Base-by-base conservation (phyloP, 371 early-diverging fungal genomes). In the Coemansia sp. region DNA sequence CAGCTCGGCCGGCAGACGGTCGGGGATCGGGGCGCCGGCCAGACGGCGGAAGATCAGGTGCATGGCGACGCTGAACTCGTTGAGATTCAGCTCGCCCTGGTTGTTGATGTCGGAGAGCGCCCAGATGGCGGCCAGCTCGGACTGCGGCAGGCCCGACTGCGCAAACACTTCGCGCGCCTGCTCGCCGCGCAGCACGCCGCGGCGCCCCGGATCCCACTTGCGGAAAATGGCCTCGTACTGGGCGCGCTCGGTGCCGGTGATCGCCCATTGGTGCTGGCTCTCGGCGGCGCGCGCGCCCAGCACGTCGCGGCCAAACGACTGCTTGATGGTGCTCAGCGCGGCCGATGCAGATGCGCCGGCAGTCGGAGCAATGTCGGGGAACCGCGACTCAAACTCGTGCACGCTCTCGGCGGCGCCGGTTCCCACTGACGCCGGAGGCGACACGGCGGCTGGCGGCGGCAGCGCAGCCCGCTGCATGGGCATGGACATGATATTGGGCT, bases 21-120 rank as follows among this genome's bases (percentile, higher is more conserved):
- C 78, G 9, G 97, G 97, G 9, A 96, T 80, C 53, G 86, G 88
- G 32, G 84, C 82, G 2, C 94, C 94, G 47, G 85, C 87, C 13
- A 92, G 70, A 54, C 91, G 91, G 13, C 88, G 80, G 70, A 91
- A 89, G 45, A 95, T 87, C 31, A 96, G 78, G 73, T 95, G 91
- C 94, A 96, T 94, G 30, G 95, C 95, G 1, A 95, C 94, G 8
- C 93, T 87, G 68, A 95, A 96, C 77, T 95, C 95, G 76, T 94
- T 91, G 20, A 87, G 65, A 68, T 92, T 93, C 55, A 96, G 86
- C 66, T 90, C 89, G 36, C 95, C 97, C 65, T 86, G 84, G 65
- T 90, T 87, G 59, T 89, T 88, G 36, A 88, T 88, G 72, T 94
- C 95, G 9, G 93, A 81, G 40, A 96, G 82, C 42, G 79, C 86